Evolutionary conservation across 352 stramenopile species (phyloP).

Genomic region (Peronospora destructor): DNA sequence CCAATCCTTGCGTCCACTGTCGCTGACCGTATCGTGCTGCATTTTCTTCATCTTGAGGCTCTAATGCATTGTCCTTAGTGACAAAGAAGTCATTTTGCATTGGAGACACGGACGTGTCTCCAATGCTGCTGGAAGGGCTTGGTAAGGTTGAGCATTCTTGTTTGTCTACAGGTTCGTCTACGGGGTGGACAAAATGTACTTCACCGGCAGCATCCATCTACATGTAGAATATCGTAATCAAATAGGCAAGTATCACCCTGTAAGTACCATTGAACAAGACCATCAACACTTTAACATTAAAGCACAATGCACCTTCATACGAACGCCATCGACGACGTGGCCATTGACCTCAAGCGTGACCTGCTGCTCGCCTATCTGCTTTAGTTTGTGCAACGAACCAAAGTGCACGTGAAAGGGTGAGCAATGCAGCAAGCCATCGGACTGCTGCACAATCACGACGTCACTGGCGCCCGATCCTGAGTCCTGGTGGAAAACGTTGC

Average conservation of each 20-base stretch:
- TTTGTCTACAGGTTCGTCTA: conserved; percentile 47
- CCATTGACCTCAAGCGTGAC: conserved; percentile 65
- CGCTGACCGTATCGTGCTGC: conserved; percentile 12
- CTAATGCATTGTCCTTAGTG: conserved; percentile 1
- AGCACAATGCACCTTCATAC: conserved; percentile 55
- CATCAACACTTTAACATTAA: not conserved
- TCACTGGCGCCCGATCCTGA: conserved; percentile 69
- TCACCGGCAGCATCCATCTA: conserved; percentile 58
- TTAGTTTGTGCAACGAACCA: conserved; percentile 39
- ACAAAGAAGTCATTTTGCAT: conserved; percentile 10
- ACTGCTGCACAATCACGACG: conserved; percentile 74
- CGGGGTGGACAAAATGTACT: conserved; percentile 69
- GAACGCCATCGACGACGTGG: conserved; percentile 35
- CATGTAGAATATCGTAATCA: not conserved
- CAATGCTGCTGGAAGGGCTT: conserved; percentile 31
- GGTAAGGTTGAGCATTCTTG: conserved; percentile 55
- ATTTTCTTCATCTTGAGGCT: conserved; percentile 28
- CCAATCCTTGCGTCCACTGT: conserved; percentile 57
- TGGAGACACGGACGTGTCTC: conserved; percentile 7
- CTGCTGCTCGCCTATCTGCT: conserved; percentile 32
- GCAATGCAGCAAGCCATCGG: conserved; percentile 49
- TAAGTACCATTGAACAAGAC: not conserved
- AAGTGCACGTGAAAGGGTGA: conserved; percentile 85
- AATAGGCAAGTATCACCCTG: not conserved
- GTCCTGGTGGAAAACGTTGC: conserved; percentile 67